Evolutionary conservation across 2,329 filamentous ascomycete species (phyloP).

Genomic region (Xylaria sp.): DNA sequence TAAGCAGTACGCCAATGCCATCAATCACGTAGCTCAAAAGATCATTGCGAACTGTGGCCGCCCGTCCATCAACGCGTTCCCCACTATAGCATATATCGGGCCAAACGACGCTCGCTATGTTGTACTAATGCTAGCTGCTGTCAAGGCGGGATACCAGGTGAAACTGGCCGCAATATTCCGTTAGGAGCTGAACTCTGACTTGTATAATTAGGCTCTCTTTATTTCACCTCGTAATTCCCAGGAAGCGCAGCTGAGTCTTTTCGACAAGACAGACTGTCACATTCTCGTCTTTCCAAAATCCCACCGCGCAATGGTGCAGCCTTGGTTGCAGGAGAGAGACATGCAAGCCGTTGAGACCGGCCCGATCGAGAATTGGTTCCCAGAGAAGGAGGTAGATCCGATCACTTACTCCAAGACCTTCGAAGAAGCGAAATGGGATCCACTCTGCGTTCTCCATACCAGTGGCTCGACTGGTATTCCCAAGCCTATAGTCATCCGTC

Average conservation of each 20-base stretch:
- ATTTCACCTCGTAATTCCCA: constrained; percentile 59
- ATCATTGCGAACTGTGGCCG: constrained; percentile 47
- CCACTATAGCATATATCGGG: constrained; percentile 59
- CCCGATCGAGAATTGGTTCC: constrained; percentile 51
- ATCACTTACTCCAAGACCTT: constrained; percentile 55
- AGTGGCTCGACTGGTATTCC: constrained; percentile 59
- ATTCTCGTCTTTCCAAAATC: constrained; percentile 51
- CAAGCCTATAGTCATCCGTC: constrained; percentile 55
- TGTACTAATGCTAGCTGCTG: constrained; percentile 40
- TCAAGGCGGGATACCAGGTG: constrained; percentile 51
- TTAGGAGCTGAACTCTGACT: background rate
- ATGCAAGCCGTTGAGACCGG: constrained; percentile 53
- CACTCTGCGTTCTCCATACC: constrained; percentile 56
- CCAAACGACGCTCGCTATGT: constrained; percentile 50
- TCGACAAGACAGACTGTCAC: constrained; percentile 56
- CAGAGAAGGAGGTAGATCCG: constrained; percentile 48
- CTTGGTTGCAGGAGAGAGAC: constrained; percentile 52
- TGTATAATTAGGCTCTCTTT: constrained; percentile 50
- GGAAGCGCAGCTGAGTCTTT: constrained; percentile 58
- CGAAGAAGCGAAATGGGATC: constrained; percentile 56
- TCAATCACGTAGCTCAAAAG: constrained; percentile 53
- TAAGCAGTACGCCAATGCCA: constrained; percentile 52
- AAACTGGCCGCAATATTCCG: background rate
- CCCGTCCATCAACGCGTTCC: constrained; percentile 43
- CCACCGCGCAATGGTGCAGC: constrained; percentile 48